Evolutionary conservation across 2,329 filamentous ascomycete species (phyloP).

Genomic region (Paecilomyces formosus): DNA sequence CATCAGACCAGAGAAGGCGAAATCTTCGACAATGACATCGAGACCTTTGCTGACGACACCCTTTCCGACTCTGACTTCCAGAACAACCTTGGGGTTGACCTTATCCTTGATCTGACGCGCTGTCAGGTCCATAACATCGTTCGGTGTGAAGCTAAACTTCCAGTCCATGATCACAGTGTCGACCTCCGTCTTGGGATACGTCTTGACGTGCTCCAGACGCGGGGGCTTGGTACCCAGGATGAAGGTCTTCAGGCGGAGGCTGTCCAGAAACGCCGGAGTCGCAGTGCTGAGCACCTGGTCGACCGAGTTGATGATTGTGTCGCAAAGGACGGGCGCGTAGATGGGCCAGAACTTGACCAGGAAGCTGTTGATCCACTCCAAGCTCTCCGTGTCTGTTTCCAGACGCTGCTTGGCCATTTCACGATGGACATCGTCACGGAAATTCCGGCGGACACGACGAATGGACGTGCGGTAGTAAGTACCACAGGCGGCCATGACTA

Average conservation of each 20-base stretch:
- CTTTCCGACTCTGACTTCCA: constrained; percentile 92
- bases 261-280: constrained; percentile 88
- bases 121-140: constrained; percentile 88
- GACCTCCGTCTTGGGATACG: constrained; percentile 90
- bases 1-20: constrained; percentile 94
- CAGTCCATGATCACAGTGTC: constrained; percentile 98
- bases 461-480: constrained; percentile 97
- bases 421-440: constrained; percentile 85
- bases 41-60: constrained; percentile 95
- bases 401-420: constrained; percentile 81
- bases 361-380: constrained; percentile 99
- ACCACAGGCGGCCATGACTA: constrained; percentile 84
- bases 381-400: constrained; percentile 82
- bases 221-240: constrained; percentile 92
- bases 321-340: constrained; percentile 86
- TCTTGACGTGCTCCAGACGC: constrained; percentile 94
- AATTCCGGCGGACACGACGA: constrained; percentile 87
- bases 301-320: constrained; percentile 86
- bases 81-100: constrained; percentile 91
- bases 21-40: constrained; percentile 96
- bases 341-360: constrained; percentile 99
- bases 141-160: constrained; percentile 99
- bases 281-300: constrained; percentile 92
- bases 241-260: constrained; percentile 86
- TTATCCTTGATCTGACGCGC: constrained; percentile 85